These are phyloP conservation scores for Ricinus communis DNA, from an alignment of 345 rosid species.

Conservation along the genomic window DNA sequence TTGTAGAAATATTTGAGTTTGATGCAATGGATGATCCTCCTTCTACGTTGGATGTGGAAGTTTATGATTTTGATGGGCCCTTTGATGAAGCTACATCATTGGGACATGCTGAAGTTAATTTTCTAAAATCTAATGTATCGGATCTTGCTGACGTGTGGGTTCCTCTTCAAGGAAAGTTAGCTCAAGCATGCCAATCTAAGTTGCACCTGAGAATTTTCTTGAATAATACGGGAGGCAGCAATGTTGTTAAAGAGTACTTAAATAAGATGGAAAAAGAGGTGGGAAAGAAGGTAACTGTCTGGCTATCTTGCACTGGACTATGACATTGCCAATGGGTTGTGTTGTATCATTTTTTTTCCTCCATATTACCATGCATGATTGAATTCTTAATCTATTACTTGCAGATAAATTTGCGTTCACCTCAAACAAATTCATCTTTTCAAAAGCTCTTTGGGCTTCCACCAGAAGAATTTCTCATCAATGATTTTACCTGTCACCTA, in stretches of 20 bases:
- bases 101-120: slow-evolving; percentile 85
- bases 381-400: slow-evolving; percentile 16
- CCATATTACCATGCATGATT: slow-evolving; percentile 5
- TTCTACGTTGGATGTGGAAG: slow-evolving; percentile 84
- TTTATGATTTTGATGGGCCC: slow-evolving; percentile 93
- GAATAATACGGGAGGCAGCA: slow-evolving; percentile 81
- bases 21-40: slow-evolving; percentile 99
- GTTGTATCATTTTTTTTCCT: neutral
- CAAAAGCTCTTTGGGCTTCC: slow-evolving; percentile 97
- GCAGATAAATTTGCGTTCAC: slow-evolving; percentile 91
- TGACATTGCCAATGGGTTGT: slow-evolving; percentile 1
- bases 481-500: slow-evolving; percentile 96
- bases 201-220: slow-evolving; percentile 85
- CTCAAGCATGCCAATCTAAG: slow-evolving; percentile 95
- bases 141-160: slow-evolving; percentile 94
- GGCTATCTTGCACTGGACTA: slow-evolving; percentile 20
- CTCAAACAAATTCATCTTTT: slow-evolving; percentile 93
- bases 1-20: slow-evolving; percentile 95
- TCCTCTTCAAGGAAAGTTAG: slow-evolving; percentile 79
- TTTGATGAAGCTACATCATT: slow-evolving; percentile 82
- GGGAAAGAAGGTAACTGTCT: slow-evolving; percentile 74
- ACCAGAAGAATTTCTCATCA: slow-evolving; percentile 92
- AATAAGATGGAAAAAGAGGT: slow-evolving; percentile 99
- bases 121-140: slow-evolving; percentile 74
- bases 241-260: slow-evolving; percentile 77